phyloP scores from a whole-genome alignment of 1,284 basidiomycete genomes.

The Polyporus tsugae region DNA sequence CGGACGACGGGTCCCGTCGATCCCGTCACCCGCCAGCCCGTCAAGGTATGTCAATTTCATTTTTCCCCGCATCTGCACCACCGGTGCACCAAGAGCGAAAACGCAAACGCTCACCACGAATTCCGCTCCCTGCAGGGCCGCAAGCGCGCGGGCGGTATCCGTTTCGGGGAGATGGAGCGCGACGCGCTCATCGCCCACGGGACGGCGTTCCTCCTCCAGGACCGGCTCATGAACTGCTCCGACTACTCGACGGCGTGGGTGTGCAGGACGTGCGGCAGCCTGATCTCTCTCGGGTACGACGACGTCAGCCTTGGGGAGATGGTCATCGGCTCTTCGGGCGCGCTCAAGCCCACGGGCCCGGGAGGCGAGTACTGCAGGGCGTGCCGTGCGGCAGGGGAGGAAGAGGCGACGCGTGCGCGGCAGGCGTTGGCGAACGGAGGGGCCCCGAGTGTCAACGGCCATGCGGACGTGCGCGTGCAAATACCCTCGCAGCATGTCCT shows the following conservation, averaged over 20 bases:
- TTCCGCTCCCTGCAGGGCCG: constrained; percentile 71
- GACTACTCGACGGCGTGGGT: constrained; percentile 99
- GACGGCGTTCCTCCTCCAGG: constrained; percentile 97
- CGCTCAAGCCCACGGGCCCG: constrained; percentile 66
- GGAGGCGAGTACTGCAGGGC: constrained; percentile 92
- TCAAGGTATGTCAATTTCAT: constrained; percentile 74
- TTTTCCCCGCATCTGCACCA: not conserved
- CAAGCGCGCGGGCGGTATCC: constrained; percentile 98
- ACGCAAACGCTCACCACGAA: constrained; percentile 13
- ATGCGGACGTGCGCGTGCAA: constrained; percentile 64
- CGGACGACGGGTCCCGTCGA: constrained; percentile 98
- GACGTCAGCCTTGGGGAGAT: constrained; percentile 78
- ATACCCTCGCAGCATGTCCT: constrained; percentile 74
- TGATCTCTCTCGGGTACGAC: constrained; percentile 96
- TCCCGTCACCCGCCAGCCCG: constrained; percentile 94
- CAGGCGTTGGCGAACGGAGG: constrained; percentile 54
- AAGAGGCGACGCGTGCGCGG: constrained; percentile 65
- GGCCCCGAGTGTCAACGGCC: constrained; percentile 46
- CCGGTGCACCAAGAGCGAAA: not conserved
- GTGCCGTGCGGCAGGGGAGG: constrained; percentile 78
- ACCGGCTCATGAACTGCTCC: constrained; percentile 99
- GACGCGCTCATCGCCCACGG: constrained; percentile 99
- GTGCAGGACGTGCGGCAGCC: constrained; percentile 93
- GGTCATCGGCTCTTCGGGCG: constrained; percentile 57
- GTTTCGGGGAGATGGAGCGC: constrained; percentile 99